Base-by-base conservation (phyloP, 352 stramenopile genomes). In the Hyaloperonospora brassicae region DNA sequence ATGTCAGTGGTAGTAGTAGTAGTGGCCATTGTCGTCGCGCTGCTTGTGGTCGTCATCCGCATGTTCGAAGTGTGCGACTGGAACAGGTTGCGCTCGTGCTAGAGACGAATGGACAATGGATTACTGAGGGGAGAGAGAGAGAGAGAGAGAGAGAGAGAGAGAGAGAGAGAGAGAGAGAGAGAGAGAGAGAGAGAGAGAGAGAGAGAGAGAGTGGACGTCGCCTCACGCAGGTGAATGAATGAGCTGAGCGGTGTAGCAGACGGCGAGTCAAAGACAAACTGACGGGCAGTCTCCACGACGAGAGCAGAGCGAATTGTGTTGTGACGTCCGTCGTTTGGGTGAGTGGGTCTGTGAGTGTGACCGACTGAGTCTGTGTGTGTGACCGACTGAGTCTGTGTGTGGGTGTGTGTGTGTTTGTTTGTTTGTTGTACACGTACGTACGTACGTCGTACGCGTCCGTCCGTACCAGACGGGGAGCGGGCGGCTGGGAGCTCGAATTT, bases 401-500 rank as follows among this genome's bases (percentile, higher is more conserved):
- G 17, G 17, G 17, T 17, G 17, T 17, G 17, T 17, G 17, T 17
- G 17, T 17, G 17, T 17, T 17, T 17, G 17, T 17, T 17, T 17
- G 17, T 17, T 17, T 17, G 17, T 17, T 17, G 17, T 0, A 17
- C 17, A 17, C 17, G 17, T 17, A 17, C 17, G 17, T 17, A 17
- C 17, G 17, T 17, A 17, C 17, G 17, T 17, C 17, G 17, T 17
- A 17, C 17, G 17, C 17, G 17, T 17, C 17, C 17, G 17, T 17
- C 17, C 17, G 31, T 59, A 47, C 45, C 55, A 24, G 9, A 21
- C n/a, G 17, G 1, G 22, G 5, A 39, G 53, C 54, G 49, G 62
- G 56, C 54, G 42, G 61, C 64, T 57, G 65, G 57, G 62, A 30
- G 62, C 42, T 34, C 43, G 59, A 72, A 66, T 69, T 69, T 72